phyloP scores from a whole-genome alignment of 345 rosid species.

The Aethionema arabicum region DNA sequence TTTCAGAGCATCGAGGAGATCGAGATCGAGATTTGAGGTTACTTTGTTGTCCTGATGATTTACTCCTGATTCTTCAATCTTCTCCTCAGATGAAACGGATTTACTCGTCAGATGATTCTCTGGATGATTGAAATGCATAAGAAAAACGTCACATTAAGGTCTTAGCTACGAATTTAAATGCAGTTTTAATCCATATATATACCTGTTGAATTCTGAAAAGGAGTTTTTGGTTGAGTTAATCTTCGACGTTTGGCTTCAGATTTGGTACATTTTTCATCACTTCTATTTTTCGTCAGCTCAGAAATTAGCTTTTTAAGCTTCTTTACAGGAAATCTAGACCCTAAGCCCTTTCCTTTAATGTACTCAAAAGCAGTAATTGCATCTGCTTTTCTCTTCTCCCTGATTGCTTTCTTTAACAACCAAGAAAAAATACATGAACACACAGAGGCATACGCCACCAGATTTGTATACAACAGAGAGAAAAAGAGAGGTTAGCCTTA shows the following conservation, averaged over 20 bases:
- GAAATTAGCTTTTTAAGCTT: background rate
- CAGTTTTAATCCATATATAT: conserved; percentile 2
- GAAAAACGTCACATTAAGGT: conserved; percentile 2
- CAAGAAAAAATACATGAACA: conserved; percentile 14
- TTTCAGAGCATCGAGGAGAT: conserved; percentile 33
- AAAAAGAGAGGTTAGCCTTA: conserved; percentile 6
- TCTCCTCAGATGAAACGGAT: conserved; percentile 1
- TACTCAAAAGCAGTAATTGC: conserved; percentile 29
- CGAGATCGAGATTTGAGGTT: background rate
- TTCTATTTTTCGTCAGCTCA: background rate
- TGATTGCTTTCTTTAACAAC: conserved; percentile 21
- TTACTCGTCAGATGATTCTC: background rate
- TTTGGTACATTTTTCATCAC: background rate
- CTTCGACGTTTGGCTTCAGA: conserved; percentile 25
- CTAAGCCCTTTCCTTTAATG: conserved; percentile 17
- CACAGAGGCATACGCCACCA: conserved; percentile 1
- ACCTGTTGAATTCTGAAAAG: conserved; percentile 25
- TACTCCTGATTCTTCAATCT: conserved; percentile 7
- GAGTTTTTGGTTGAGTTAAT: conserved; percentile 17
- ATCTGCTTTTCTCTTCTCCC: conserved; percentile 28
- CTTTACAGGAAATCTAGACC: conserved; percentile 17
- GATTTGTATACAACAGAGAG: background rate
- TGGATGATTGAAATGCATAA: conserved; percentile 11
- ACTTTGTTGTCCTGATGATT: conserved; percentile 10
- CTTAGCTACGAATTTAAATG: background rate